These are phyloP conservation scores for Diospyros lotus DNA, from an alignment of 148 eudicot genomes.

Conservation along the genomic window DNA sequence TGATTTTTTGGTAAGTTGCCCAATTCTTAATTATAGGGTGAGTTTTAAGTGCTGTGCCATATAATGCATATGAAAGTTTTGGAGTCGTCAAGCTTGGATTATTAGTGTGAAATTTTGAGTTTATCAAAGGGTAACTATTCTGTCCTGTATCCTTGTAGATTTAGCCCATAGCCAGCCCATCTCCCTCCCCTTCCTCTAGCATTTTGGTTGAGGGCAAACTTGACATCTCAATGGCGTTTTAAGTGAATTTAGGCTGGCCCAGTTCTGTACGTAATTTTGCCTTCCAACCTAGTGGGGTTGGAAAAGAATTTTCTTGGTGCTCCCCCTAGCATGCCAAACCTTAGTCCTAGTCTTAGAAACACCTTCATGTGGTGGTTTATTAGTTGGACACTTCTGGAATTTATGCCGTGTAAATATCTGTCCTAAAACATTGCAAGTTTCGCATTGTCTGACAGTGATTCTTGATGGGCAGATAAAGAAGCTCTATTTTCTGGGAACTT, in stretches of 20 bases:
- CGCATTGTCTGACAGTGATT: background rate
- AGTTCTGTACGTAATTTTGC: background rate
- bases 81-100: background rate
- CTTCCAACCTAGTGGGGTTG: background rate
- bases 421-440: background rate
- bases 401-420: background rate
- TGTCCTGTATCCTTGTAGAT: background rate
- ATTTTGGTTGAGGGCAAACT: background rate
- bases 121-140: background rate
- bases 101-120: background rate
- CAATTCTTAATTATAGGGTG: background rate
- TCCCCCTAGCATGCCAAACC: background rate
- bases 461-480: constrained; percentile 39
- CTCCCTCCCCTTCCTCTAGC: background rate
- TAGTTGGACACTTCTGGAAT: background rate
- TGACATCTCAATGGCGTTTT: background rate
- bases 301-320: background rate
- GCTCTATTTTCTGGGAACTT: constrained; percentile 51
- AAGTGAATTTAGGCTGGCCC: background rate
- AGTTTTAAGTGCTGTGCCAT: background rate
- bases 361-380: background rate
- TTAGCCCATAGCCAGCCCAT: background rate
- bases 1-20: too few species aligned
- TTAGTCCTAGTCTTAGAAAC: background rate
- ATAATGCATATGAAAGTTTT: background rate